Percentiles rank a stretch among this genome's conserved stretches.
These are phyloP conservation scores for Camellia japonica DNA, from an alignment of 148 eudicot species.

Conservation along the genomic window DNA sequence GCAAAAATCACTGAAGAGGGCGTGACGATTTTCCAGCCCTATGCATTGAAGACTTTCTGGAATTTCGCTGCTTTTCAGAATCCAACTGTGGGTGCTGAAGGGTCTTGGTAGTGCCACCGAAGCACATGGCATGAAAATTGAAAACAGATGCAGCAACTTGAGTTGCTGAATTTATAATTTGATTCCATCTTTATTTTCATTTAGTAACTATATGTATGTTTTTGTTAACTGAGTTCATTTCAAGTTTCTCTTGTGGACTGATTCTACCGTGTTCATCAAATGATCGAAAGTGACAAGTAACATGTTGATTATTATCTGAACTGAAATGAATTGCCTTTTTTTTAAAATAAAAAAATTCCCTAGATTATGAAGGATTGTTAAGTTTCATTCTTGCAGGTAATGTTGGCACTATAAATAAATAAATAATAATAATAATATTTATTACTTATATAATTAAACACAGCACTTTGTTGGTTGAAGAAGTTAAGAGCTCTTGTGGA, in stretches of 20 bases:
- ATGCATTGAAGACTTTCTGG: conserved; percentile 80
- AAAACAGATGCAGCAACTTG: neutral
- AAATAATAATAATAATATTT: too few species aligned
- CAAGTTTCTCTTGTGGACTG: neutral
- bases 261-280: neutral
- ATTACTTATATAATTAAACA: too few species aligned
- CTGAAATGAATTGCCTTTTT: too few species aligned
- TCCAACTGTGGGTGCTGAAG: conserved; percentile 76
- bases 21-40: conserved; percentile 58
- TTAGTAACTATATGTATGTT: neutral
- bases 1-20: conserved; percentile 86
- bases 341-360: too few species aligned
- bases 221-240: neutral
- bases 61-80: conserved; percentile 65
- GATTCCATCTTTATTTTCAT: neutral
- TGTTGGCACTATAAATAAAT: too few species aligned
- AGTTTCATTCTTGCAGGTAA: too few species aligned
- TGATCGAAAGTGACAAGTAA: neutral
- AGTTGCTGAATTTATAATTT: neutral
- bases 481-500: too few species aligned
- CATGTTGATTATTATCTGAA: too few species aligned
- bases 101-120: conserved; percentile 62
- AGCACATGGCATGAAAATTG: neutral
- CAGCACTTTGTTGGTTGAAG: too few species aligned
- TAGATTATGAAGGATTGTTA: too few species aligned